phyloP scores from a whole-genome alignment of 2,329 filamentous ascomycete species.

The Thelonectria olida region DNA sequence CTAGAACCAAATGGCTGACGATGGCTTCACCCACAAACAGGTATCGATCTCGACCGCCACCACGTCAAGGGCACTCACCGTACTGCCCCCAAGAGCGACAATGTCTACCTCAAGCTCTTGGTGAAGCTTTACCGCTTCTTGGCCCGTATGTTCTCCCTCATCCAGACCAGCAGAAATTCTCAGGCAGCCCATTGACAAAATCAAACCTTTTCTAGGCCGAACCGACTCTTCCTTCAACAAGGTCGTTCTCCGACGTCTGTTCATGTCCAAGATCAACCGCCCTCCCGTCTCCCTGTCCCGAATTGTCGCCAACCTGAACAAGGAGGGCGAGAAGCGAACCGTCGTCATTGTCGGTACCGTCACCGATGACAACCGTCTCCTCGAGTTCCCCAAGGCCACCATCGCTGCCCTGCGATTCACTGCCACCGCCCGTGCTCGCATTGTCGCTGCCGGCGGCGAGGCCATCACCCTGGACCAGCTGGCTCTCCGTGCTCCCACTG shows the following conservation, averaged over 20 bases:
- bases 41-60: conserved; percentile 77
- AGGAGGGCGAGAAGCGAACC: conserved; percentile 80
- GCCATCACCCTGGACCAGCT: conserved; percentile 96
- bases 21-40: conserved; percentile 59
- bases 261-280: conserved; percentile 99
- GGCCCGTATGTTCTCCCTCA: conserved; percentile 76
- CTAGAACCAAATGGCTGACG: conserved; percentile 71
- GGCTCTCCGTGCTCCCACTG: conserved; percentile 92
- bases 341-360: conserved; percentile 94
- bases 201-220: conserved; percentile 69
- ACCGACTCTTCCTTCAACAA: conserved; percentile 99
- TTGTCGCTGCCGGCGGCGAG: conserved; percentile 93
- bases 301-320: conserved; percentile 76
- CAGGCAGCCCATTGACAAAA: conserved; percentile 20
- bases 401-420: conserved; percentile 97
- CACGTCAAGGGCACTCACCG: conserved; percentile 80
- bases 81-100: conserved; percentile 97
- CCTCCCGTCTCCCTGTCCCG: conserved; percentile 94
- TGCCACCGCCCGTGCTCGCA: conserved; percentile 91
- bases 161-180: background rate
- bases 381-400: conserved; percentile 90
- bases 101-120: conserved; percentile 96
- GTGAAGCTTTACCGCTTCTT: conserved; percentile 99
- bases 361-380: conserved; percentile 96
- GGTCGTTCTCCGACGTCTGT: conserved; percentile 94